phyloP scores from a whole-genome alignment of 164 flowering plant species.

The Nymphaea colorata region DNA sequence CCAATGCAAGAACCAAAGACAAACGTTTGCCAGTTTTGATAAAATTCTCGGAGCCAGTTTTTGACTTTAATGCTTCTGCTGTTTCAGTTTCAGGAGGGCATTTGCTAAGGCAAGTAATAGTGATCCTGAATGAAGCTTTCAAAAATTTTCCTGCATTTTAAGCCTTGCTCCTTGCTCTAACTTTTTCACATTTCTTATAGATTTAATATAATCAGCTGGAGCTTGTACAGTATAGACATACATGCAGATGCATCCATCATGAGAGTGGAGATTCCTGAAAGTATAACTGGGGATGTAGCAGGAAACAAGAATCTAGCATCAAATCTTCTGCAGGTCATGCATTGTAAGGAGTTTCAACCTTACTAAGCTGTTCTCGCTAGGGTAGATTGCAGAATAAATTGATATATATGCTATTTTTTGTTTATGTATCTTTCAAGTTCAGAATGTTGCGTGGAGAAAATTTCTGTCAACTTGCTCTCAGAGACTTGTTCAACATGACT shows the following conservation, averaged over 20 bases:
- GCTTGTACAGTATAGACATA: constrained; percentile 35
- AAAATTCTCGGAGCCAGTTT: constrained; percentile 73
- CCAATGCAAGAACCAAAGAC: constrained; percentile 49
- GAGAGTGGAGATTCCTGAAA: constrained; percentile 65
- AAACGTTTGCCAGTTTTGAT: constrained; percentile 35
- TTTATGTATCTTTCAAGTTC: no score
- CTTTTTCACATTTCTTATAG: constrained; percentile 24
- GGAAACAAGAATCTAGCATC: constrained; percentile 79
- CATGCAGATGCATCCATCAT: constrained; percentile 33
- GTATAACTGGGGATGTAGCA: constrained; percentile 71
- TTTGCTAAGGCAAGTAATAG: constrained; percentile 42
- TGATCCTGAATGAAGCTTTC: background rate
- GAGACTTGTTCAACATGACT: no score
- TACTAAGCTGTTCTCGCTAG: no score
- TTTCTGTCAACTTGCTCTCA: no score
- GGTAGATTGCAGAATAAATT: no score
- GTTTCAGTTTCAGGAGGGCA: constrained; percentile 64
- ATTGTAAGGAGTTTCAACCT: constrained; percentile 44
- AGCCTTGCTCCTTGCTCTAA: background rate
- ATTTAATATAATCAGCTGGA: constrained; percentile 47
- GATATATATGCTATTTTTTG: no score
- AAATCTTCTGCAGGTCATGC: constrained; percentile 63
- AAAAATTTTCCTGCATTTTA: background rate
- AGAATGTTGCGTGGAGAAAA: no score
- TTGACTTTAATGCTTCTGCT: constrained; percentile 67